Evolutionary conservation across 257 asterid species (phyloP).

Genomic region (Linderniella brevidens): DNA sequence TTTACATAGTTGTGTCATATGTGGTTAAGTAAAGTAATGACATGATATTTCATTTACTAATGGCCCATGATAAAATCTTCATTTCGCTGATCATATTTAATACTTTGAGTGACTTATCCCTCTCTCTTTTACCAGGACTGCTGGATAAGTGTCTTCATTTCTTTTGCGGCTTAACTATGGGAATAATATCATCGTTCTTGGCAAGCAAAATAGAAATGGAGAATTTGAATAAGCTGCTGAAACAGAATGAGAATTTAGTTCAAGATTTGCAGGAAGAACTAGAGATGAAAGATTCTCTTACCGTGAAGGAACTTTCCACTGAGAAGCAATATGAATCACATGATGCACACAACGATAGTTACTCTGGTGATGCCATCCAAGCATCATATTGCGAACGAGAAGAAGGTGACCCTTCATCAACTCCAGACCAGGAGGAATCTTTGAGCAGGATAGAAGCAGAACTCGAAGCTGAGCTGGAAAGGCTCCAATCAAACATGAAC

Average conservation of each 20-base stretch:
- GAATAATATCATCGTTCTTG: constrained; percentile 39
- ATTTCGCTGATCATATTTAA: not conserved
- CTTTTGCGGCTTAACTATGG: constrained; percentile 59
- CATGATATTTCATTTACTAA: too few species aligned
- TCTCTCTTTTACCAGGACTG: constrained; percentile 42
- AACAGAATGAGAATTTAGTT: constrained; percentile 56
- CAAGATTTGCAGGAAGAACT: constrained; percentile 93
- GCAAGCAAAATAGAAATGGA: constrained; percentile 40
- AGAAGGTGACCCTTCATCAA: constrained; percentile 13
- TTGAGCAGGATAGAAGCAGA: constrained; percentile 78
- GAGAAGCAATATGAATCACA: constrained; percentile 48
- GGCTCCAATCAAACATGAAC: constrained; percentile 50
- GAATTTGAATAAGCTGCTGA: constrained; percentile 40
- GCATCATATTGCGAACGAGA: constrained; percentile 24
- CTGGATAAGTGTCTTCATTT: constrained; percentile 28
- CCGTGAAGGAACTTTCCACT: constrained; percentile 60
- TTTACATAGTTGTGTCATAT: too few species aligned
- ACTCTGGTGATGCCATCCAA: constrained; percentile 12
- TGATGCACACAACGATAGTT: constrained; percentile 21
- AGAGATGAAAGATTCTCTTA: constrained; percentile 75
- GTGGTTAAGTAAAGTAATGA: too few species aligned
- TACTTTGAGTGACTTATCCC: constrained; percentile 5
- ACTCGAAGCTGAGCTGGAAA: constrained; percentile 91
- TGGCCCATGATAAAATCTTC: not conserved
- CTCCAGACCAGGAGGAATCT: constrained; percentile 40